These are phyloP conservation scores for Pisolithus orientalis DNA, from an alignment of 768 basidiomycete genomes.

Conservation along the genomic window DNA sequence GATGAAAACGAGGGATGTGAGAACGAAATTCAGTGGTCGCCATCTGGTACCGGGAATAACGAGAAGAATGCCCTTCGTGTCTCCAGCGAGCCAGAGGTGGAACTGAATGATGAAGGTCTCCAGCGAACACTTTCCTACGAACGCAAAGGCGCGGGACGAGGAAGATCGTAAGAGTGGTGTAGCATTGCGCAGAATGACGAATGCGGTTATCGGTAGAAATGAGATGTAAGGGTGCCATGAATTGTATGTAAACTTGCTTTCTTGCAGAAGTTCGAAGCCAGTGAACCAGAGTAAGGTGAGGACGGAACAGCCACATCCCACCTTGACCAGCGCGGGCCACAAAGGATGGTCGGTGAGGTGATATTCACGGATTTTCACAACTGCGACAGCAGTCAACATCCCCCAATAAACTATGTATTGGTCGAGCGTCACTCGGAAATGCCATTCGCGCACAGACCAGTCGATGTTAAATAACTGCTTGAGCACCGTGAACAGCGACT, in stretches of 20 bases:
- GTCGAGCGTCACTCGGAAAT: slow-evolving; percentile 84
- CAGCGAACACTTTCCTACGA: slow-evolving; percentile 81
- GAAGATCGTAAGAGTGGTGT: slow-evolving; percentile 63
- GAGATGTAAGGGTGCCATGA: slow-evolving; percentile 79
- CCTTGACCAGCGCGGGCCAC: slow-evolving; percentile 54
- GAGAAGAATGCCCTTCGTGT: slow-evolving; percentile 76
- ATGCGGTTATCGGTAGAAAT: slow-evolving; percentile 72
- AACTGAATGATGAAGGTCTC: slow-evolving; percentile 92
- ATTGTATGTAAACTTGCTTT: slow-evolving; percentile 84
- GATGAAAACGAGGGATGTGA: slow-evolving; percentile 74
- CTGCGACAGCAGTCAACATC: slow-evolving; percentile 69
- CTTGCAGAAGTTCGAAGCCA: slow-evolving; percentile 69
- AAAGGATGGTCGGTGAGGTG: slow-evolving; percentile 61
- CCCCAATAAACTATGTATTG: slow-evolving; percentile 85
- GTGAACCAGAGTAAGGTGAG: slow-evolving; percentile 71
- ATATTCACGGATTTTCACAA: slow-evolving; percentile 70
- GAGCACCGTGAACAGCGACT: slow-evolving; percentile 57
- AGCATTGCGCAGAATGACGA: slow-evolving; percentile 71
- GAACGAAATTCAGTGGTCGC: slow-evolving; percentile 71
- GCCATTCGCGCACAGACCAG: slow-evolving; percentile 86
- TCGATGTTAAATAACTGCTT: slow-evolving; percentile 62
- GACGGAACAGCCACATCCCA: slow-evolving; percentile 42
- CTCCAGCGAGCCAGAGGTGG: slow-evolving; percentile 80
- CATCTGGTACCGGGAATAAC: slow-evolving; percentile 69
- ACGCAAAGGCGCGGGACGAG: slow-evolving; percentile 64